Base-by-base conservation (phyloP, 257 asterid species). In the Thymus mandschuricus region DNA sequence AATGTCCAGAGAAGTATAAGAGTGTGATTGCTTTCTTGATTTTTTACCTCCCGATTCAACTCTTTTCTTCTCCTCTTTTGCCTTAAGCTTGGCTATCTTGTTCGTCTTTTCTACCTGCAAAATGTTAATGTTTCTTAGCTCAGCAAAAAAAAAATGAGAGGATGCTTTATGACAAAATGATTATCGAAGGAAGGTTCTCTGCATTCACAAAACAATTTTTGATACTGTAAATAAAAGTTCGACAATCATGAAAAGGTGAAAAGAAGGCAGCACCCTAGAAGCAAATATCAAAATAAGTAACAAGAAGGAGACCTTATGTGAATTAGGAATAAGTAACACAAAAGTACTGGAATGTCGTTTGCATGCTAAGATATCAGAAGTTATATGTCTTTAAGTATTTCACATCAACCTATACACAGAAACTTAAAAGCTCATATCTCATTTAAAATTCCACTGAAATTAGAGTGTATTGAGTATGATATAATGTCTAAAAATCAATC, bases 41-140 rank as follows among this genome's bases (percentile, higher is more conserved):
- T 54, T 59, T 87, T 81, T 77, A 94, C 98, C 96, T 91, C 21
- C 98, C 8, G 95, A 85, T 75, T 82, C 93, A 74, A 89, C 77
- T 71, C 76, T 83, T 81, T 50, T 86, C 81, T 80, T 91, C 82
- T 88, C 99, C 78, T 91, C 95, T 83, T 83, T 91, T 41, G 82
- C 97, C 84, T 91, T 91, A 29, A 79, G 75, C 87, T 85, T 89
- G 79, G 98, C 98, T 73, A 91, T 88, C 76, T 86, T 89, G 77
- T 91, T 92, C 96, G 89, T 84, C 83, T 89, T 88, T 59, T 86
- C 97, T 46, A 94, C 97, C 98, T 86, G 86, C 81, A 76, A 63
- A 72, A 68, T 51, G 60, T 70, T 35, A 62, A 33, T 29, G 60
- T 33, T 11, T 68, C 30, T 66, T 66, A 29, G 65, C 69, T 73